Evolutionary conservation across 2,329 filamentous ascomycete species (phyloP).

Genomic region (Penicillium crustosum): DNA sequence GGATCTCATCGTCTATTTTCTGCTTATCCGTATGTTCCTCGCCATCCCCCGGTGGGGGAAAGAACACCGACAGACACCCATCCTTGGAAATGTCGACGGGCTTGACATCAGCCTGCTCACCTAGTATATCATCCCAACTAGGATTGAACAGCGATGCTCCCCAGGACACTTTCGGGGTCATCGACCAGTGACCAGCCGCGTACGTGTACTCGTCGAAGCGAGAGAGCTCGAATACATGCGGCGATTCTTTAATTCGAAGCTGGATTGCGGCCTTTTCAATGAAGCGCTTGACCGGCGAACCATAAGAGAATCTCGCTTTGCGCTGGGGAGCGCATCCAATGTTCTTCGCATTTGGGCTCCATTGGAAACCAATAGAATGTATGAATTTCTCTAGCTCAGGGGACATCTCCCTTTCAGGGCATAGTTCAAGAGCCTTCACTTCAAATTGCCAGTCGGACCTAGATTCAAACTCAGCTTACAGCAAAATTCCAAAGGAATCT

Average conservation of each 20-base stretch:
- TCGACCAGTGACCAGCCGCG: background rate
- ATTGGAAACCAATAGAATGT: background rate
- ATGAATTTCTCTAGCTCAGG: slow-evolving; percentile 6
- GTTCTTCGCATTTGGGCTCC: slow-evolving; percentile 12
- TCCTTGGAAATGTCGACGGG: background rate
- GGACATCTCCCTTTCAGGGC: slow-evolving; percentile 23
- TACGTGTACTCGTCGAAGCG: slow-evolving; percentile 41
- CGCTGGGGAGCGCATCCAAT: slow-evolving; percentile 29
- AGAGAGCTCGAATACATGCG: slow-evolving; percentile 45
- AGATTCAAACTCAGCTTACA: background rate
- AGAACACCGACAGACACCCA: background rate
- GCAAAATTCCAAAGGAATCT: background rate
- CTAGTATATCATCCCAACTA: slow-evolving; percentile 44
- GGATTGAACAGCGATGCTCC: slow-evolving; percentile 39
- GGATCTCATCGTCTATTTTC: background rate
- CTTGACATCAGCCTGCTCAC: slow-evolving; percentile 4
- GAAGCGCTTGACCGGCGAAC: slow-evolving; percentile 32
- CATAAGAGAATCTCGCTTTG: slow-evolving; percentile 32
- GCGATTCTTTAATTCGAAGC: slow-evolving; percentile 42
- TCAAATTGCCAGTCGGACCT: slow-evolving; percentile 46
- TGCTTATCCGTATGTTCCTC: background rate
- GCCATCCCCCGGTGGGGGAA: background rate
- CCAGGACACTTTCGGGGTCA: slow-evolving; percentile 34
- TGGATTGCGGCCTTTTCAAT: slow-evolving; percentile 42
- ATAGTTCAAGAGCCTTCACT: slow-evolving; percentile 41